These are phyloP conservation scores for Nicotiana sylvestris DNA, from an alignment of 257 asterid species.

Conservation along the genomic window DNA sequence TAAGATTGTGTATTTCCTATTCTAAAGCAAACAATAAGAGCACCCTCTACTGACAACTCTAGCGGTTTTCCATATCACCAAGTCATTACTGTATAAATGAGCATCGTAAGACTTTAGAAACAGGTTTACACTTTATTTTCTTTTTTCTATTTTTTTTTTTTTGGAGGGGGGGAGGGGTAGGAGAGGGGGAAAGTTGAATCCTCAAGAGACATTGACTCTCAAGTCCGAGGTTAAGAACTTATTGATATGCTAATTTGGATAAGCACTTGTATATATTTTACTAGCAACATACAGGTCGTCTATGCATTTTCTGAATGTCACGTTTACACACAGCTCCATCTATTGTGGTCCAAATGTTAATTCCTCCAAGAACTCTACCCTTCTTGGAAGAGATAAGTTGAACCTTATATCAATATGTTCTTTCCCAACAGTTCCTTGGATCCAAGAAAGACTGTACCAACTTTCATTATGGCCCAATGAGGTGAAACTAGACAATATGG, in stretches of 20 bases:
- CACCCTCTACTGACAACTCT: neutral
- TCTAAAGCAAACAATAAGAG: neutral
- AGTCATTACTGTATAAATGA: neutral
- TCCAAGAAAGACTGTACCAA: slow-evolving; percentile 1
- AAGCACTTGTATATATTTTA: neutral
- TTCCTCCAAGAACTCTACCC: neutral
- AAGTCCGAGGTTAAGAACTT: neutral
- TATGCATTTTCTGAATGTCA: neutral
- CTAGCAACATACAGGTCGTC: neutral
- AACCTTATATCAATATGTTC: neutral
- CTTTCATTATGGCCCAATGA: neutral
- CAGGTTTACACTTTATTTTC: too few relatives aligned
- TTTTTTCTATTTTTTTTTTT: neutral
- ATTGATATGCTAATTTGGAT: neutral
- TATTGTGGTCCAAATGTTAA: neutral
- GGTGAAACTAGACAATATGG: neutral
- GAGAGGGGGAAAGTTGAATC: neutral
- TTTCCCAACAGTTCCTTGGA: neutral
- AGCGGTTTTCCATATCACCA: neutral
- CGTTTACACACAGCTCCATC: neutral
- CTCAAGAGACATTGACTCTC: neutral
- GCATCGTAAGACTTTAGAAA: neutral
- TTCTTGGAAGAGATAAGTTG: neutral
- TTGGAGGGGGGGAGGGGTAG: neutral
- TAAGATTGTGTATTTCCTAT: neutral